phyloP scores from a whole-genome alignment of 2,329 filamentous ascomycete genomes.

The Colletotrichum paranaense region DNA sequence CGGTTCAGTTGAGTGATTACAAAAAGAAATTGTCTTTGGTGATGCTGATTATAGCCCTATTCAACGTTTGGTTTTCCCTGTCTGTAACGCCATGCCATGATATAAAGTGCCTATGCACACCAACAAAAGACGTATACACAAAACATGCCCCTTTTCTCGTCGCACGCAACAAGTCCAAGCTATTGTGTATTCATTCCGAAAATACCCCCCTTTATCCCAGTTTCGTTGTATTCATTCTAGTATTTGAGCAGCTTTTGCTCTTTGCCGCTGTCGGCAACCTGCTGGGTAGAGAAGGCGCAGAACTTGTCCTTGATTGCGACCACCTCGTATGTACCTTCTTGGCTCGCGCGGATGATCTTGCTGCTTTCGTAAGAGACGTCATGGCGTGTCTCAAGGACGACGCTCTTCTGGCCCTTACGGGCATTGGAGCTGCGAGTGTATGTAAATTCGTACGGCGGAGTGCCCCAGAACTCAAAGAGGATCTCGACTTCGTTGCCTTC shows the following conservation, averaged over 20 bases:
- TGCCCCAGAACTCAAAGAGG: slow-evolving; percentile 93
- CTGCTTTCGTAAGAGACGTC: slow-evolving; percentile 85
- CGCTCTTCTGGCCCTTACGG: slow-evolving; percentile 79
- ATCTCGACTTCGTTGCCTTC: slow-evolving; percentile 96
- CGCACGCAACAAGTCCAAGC: slow-evolving; percentile 7
- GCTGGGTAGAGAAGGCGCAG: slow-evolving; percentile 86
- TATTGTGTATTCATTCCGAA: not conserved
- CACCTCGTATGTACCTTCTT: slow-evolving; percentile 98
- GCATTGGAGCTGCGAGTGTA: slow-evolving; percentile 92
- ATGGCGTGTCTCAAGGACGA: slow-evolving; percentile 90
- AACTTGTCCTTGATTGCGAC: slow-evolving; percentile 94
- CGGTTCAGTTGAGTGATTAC: not conserved
- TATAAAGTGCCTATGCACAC: slow-evolving; percentile 49
- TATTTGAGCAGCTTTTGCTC: slow-evolving; percentile 49
- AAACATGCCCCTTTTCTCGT: not conserved
- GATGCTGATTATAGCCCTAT: slow-evolving; percentile 28
- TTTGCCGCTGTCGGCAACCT: slow-evolving; percentile 59
- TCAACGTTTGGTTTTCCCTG: slow-evolving; percentile 30
- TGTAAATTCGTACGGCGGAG: slow-evolving; percentile 96
- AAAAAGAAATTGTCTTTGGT: slow-evolving; percentile 27
- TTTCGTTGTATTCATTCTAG: slow-evolving; percentile 26
- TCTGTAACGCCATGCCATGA: slow-evolving; percentile 49
- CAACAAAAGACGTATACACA: slow-evolving; percentile 28
- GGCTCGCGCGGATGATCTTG: slow-evolving; percentile 85
- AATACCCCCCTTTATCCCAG: not conserved